Evolutionary conservation across 768 basidiomycete genomes (phyloP), one percentile per base, ranked within the genome.

Genomic region (Cystofilobasidium bisporidii): DNA sequence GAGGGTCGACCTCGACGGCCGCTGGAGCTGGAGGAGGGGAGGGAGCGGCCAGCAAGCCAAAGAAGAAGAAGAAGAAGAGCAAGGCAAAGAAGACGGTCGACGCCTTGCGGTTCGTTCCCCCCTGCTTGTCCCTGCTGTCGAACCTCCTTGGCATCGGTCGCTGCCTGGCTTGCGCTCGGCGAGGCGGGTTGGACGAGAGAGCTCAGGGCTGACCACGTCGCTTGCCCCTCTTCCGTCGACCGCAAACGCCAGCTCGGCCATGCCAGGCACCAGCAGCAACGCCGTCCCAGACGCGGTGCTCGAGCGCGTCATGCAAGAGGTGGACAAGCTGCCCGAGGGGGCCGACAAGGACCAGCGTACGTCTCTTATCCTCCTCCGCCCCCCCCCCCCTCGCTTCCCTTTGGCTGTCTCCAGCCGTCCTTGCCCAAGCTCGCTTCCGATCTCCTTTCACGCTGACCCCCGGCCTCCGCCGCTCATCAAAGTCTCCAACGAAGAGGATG

Each of bases 271-370:
- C n/a, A n/a, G n/a, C 53, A 56, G 73, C n/a, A 53, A 71, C 50
- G 72, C 73, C 17, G 63, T 73, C 33, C 77, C 77, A 5, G 72
- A 74, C 45, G 73, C 73, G 43, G 71, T 88, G 18, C 83, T 91
- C 5, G 82, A 89, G 73, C 80, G 80, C 47, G 85, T 89, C 41
- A 77, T 87, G 61, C 82, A 85, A 55, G 81, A 83, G 71, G 86
- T 89, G 72, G 82, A 84, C 71, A 81, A 81, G 11, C 84, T 86
- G 69, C 78, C 64, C 74, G 79, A 81, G 30, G 81, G 83, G 22
- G 84, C 8, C 28, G 53, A 85, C 67, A 81, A 83, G 61, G 76
- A 73, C 71, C 33, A 71, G 71, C 55, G 36, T 45, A 17, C 40
- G 40, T 43, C 14, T 41, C 26, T 20, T 8, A 57, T 30, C 26